Percentiles rank a stretch among this genome's conserved stretches.
These are phyloP conservation scores for Lanmaoa rubissima DNA, from an alignment of 768 basidiomycete genomes.

Conservation along the genomic window DNA sequence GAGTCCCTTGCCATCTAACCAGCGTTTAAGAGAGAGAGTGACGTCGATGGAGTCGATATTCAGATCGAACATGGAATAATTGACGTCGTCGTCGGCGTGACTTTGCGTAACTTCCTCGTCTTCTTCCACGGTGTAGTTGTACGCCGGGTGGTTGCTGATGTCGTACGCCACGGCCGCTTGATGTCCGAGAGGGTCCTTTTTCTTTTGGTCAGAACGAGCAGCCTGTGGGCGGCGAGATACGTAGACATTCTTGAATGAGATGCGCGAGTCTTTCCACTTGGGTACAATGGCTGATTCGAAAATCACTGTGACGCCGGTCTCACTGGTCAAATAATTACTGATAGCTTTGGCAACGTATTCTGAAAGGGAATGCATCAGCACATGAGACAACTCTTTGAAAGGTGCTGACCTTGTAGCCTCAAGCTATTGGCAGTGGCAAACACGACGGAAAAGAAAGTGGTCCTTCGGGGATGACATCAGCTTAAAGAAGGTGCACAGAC, in stretches of 20 bases:
- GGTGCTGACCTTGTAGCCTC: conserved; percentile 66
- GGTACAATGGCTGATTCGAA: conserved; percentile 99
- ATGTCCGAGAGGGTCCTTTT: conserved; percentile 39
- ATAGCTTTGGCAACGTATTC: conserved; percentile 85
- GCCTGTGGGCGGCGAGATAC: conserved; percentile 72
- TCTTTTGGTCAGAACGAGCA: conserved; percentile 13
- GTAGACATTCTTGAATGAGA: conserved; percentile 97
- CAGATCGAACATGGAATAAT: conserved; percentile 91
- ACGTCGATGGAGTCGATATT: conserved; percentile 95
- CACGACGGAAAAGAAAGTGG: conserved; percentile 93
- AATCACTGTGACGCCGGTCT: conserved; percentile 91
- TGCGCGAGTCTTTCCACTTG: conserved; percentile 93
- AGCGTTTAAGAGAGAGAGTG: conserved; percentile 83
- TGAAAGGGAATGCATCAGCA: conserved; percentile 29
- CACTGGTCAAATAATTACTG: conserved; percentile 89
- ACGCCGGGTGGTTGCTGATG: conserved; percentile 71
- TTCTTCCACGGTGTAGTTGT: conserved; percentile 61
- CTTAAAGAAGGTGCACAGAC: neutral
- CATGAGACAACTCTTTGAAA: neutral
- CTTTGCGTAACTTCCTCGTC: conserved; percentile 40
- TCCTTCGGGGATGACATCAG: conserved; percentile 43
- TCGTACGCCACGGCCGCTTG: conserved; percentile 70
- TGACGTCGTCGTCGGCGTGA: conserved; percentile 52
- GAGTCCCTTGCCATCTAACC: conserved; percentile 95
- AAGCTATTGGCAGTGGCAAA: conserved; percentile 89